Percentiles rank a stretch among this genome's conserved stretches.
Conservation (phyloP, 176 grass and related monocot genomes). For the Oryza glaberrima region DNA sequence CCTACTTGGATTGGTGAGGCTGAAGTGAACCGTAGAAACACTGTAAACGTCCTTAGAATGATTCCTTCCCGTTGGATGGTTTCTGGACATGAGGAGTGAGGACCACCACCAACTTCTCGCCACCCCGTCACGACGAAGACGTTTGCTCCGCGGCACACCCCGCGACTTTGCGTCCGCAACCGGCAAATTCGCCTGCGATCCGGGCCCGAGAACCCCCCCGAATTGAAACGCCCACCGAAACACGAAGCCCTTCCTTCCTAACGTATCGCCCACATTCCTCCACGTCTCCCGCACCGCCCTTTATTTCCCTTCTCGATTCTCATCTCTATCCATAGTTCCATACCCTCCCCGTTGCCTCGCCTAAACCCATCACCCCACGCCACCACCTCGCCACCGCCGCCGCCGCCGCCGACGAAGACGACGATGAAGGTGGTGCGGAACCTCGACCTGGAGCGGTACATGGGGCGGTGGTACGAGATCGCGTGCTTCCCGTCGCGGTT, state of each 20-base stretch:
- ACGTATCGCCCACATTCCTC: background rate
- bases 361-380: background rate
- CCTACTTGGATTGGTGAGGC: no score
- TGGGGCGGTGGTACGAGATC: constrained; percentile 86
- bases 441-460: constrained; percentile 71
- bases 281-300: background rate
- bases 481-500: constrained; percentile 73
- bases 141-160: background rate
- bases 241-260: background rate
- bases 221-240: background rate
- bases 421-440: constrained; percentile 52
- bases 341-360: no score
- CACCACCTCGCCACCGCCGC: background rate
- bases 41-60: no score
- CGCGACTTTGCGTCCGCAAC: background rate
- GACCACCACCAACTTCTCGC: background rate
- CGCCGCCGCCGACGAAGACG: no score
- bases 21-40: no score
- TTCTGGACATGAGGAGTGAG: no score
- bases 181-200: background rate
- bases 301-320: background rate
- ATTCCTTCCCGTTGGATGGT: no score
- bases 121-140: background rate
- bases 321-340: background rate
- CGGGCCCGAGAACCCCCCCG: no score